A percentile compares a stretch with the other conserved stretches of the same genome.
These are phyloP conservation scores for Zasmidium citrigriseum DNA, from an alignment of 2,329 filamentous ascomycete species.

Conservation along the genomic window DNA sequence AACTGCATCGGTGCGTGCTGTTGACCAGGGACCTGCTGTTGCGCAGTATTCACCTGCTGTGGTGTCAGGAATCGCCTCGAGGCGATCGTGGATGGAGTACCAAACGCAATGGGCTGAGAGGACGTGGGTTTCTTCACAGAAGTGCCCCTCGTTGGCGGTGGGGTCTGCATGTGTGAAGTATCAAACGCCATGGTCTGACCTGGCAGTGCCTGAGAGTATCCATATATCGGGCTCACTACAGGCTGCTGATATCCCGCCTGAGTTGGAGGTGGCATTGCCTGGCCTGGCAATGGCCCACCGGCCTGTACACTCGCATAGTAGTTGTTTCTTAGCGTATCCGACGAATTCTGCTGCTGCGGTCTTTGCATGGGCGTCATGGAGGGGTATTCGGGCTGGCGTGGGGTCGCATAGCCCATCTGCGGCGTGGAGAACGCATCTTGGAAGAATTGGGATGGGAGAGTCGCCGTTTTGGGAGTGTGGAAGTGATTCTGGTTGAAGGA, in stretches of 20 bases:
- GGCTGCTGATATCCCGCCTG: conserved; percentile 12
- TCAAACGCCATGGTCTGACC: conserved; percentile 24
- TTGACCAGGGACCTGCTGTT: conserved; percentile 2
- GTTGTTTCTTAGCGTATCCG: conserved; percentile 29
- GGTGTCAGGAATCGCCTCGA: conserved; percentile 33
- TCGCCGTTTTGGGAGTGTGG: conserved; percentile 48
- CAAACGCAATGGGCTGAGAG: conserved; percentile 43
- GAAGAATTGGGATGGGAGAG: conserved; percentile 49
- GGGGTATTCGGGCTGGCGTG: conserved; percentile 28
- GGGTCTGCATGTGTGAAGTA: conserved; percentile 59
- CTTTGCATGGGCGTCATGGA: conserved; percentile 30
- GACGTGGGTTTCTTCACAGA: conserved; percentile 50
- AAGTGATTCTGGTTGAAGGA: conserved; percentile 40
- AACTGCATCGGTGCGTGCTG: conserved; percentile 49
- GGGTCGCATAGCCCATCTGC: conserved; percentile 43
- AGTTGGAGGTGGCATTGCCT: conserved; percentile 19
- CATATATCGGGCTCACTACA: conserved; percentile 21
- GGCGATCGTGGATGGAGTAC: conserved; percentile 40
- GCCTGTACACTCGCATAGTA: conserved; percentile 30
- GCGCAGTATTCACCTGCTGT: conserved; percentile 23
- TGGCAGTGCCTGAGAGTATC: conserved; percentile 7
- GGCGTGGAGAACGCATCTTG: conserved; percentile 53
- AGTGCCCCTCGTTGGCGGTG: conserved; percentile 59
- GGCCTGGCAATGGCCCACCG: conserved; percentile 9
- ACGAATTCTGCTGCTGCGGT: conserved; percentile 27